These are phyloP conservation scores for Lentinula detonsa DNA, from an alignment of 768 basidiomycete species.

Conservation along the genomic window DNA sequence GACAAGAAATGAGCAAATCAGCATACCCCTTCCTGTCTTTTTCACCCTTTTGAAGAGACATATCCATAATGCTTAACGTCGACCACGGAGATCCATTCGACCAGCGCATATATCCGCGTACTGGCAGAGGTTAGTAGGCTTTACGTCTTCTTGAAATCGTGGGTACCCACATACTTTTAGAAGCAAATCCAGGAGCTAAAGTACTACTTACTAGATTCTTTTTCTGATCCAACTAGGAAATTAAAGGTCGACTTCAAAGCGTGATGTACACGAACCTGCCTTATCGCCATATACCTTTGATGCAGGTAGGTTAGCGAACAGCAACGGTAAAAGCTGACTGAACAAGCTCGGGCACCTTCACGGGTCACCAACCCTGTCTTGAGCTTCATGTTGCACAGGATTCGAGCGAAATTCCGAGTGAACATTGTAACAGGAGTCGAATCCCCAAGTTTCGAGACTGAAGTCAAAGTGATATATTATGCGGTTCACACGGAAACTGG, in stretches of 20 bases:
- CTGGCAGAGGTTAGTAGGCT: too few relatives aligned
- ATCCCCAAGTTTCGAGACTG: neutral
- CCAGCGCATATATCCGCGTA: neutral
- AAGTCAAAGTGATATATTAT: neutral
- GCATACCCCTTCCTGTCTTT: neutral
- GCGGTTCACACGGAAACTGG: conserved; percentile 1
- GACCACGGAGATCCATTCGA: neutral
- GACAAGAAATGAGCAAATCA: neutral
- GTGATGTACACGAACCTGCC: neutral
- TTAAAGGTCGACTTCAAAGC: neutral
- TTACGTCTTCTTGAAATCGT: too few relatives aligned
- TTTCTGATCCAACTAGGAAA: neutral
- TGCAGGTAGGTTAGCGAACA: neutral
- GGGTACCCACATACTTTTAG: neutral
- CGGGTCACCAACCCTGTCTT: neutral
- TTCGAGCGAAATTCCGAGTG: neutral
- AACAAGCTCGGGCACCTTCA: neutral
- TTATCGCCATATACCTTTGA: neutral
- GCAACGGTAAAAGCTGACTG: neutral
- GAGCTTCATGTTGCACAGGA: neutral
- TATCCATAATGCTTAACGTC: neutral
- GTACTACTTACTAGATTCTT: neutral
- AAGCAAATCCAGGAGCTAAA: neutral
- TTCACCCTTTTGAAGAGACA: neutral
- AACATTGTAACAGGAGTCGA: neutral